Evolutionary conservation across 768 basidiomycete genomes (phyloP), one percentile per base, ranked within the genome.

Genomic region (Daedalea quercina): DNA sequence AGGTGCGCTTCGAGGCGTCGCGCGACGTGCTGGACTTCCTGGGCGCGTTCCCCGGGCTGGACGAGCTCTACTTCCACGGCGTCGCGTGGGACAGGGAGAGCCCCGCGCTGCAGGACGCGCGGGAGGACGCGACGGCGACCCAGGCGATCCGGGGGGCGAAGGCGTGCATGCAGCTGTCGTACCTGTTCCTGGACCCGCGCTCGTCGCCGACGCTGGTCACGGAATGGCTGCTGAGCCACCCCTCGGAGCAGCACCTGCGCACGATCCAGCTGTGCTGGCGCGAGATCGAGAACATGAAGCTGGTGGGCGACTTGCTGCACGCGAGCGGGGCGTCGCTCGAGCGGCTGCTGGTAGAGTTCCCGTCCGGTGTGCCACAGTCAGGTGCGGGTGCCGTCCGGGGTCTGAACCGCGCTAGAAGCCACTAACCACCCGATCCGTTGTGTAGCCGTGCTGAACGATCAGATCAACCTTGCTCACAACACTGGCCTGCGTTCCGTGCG

Each of bases 201-300:
- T 64, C 63, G 12, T 64, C 63, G n/a, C 63, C 63, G 19, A 64
- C 63, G 9, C 55, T 64, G 23, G 63, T 64, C 31, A 64, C 63
- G 19, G 63, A 64, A 49, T 64, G 63, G 63, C 49, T 64, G 9
- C 50, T 64, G 40, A 57, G 57, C 40, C 63, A 62, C 44, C 63
- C 63, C 3, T 55, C 56, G 34, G 61, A 62, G 46, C 56, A 59
- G 54, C 58, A 31, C 24, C 58, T 64, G 48, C 56, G 61, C 31
- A 57, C 59, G 11, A 63, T 65, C 55, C 63, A 65, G 57, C 61
- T 65, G 47, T 65, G 63, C 57, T 65, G 63, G 63, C 54, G 63
- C 35, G 63, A 65, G 43, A 52, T 65, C 34, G 61, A 62, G 40
- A 57, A 59, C 51, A 59, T 58, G 44, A 56, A 60, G 50, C 50